Evolutionary conservation across 257 asterid genomes (phyloP).

Genomic region (Solanum megistacrolobum): DNA sequence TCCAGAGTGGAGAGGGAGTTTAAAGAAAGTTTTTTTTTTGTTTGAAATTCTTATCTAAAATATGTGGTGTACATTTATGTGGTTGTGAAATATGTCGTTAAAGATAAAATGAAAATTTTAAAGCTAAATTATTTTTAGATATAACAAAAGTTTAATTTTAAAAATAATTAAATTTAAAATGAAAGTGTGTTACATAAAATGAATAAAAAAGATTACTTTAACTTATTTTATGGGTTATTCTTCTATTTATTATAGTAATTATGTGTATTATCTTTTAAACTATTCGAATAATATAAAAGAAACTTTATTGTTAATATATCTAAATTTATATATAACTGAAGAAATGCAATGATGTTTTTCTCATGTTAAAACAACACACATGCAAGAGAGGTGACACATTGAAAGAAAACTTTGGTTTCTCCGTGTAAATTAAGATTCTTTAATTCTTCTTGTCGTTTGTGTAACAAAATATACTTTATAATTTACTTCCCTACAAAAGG

Average conservation of each 20-base stretch:
- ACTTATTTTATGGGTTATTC: neutral
- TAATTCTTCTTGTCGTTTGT: neutral
- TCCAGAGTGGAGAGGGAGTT: neutral
- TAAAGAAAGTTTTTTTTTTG: too few relatives aligned
- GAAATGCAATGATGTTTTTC: neutral
- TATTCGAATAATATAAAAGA: too few relatives aligned
- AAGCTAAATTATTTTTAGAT: neutral
- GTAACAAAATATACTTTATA: neutral
- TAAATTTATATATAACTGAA: neutral
- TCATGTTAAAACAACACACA: neutral
- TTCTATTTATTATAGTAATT: neutral
- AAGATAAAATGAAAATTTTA: neutral
- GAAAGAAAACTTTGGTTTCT: neutral
- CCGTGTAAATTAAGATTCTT: neutral
- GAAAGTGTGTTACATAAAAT: neutral
- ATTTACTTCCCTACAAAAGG: neutral
- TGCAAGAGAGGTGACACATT: neutral
- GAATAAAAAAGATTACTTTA: neutral
- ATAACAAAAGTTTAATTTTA: too few relatives aligned
- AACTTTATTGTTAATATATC: neutral
- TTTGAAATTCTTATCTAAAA: neutral
- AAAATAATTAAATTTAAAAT: neutral
- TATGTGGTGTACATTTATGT: neutral
- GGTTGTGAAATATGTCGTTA: neutral
- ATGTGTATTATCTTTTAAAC: too few relatives aligned